phyloP scores from a whole-genome alignment of 202 grass and related monocot species.

The Bolboschoenoplectus hybrid region DNA sequence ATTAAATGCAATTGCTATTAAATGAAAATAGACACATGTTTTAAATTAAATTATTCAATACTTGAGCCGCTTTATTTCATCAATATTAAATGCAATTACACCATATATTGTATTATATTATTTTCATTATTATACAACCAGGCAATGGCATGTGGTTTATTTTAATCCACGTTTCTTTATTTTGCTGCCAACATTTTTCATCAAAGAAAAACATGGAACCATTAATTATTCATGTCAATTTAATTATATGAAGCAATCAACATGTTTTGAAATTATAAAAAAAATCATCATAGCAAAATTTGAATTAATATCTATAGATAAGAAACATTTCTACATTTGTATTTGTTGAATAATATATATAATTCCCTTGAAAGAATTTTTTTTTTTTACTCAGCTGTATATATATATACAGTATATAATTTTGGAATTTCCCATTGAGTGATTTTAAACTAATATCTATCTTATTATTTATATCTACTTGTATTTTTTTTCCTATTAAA shows the following conservation, averaged over 20 bases:
- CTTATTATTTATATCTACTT: too few relatives aligned
- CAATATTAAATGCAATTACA: background rate
- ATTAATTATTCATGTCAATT: background rate
- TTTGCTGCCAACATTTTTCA: background rate
- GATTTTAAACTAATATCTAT: too few relatives aligned
- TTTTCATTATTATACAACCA: background rate
- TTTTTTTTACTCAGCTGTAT: too few relatives aligned
- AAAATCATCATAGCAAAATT: background rate
- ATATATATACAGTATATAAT: too few relatives aligned
- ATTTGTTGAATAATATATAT: too few relatives aligned
- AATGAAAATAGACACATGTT: background rate
- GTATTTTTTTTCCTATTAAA: too few relatives aligned
- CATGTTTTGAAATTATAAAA: background rate
- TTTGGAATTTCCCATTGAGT: too few relatives aligned
- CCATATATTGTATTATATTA: background rate
- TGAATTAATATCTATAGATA: too few relatives aligned
- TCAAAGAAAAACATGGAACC: background rate
- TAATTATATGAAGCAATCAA: background rate
- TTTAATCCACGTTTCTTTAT: background rate
- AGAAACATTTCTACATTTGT: too few relatives aligned
- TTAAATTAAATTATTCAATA: background rate
- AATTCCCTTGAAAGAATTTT: too few relatives aligned
- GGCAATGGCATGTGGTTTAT: background rate
- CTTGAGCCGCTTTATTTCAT: background rate
- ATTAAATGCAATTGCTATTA: background rate